Evolutionary conservation across 2,329 filamentous ascomycete genomes (phyloP), one percentile per base, ranked within the genome.

Genomic region (Fusarium vanettenii): DNA sequence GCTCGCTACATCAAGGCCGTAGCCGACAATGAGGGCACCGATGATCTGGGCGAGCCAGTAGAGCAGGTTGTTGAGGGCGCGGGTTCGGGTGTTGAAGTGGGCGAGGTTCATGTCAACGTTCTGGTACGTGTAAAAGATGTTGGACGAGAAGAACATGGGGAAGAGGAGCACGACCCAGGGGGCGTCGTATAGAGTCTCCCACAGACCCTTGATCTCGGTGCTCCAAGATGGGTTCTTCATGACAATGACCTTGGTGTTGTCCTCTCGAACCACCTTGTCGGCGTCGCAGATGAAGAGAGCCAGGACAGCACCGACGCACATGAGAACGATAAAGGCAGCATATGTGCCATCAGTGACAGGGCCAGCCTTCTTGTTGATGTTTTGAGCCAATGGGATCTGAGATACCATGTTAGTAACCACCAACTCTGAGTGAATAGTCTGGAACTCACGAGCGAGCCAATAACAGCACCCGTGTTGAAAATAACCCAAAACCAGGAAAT

Each of bases 401-500:
- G 9, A 29, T 20, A 52, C 7, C 10, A 22, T 52, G 59, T 73
- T 63, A 76, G 56, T 57, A 56, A 33, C 20, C 11, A 22, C 18
- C 5, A 35, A 14, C 18, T 10, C 37, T 4, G 33, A 13, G 37
- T 31, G 8, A 6, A 27, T 16, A 20, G 18, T 60, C 3, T 5
- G 41, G 11, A 39, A 80, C 85, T 78, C 80, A 87, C 85, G 78
- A 92, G 84, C 79, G 92, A 91, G 72, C 95, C 95, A 82, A 98
- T 94, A 71, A 98, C 95, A 78, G 92, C 95, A 77, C 95, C 95
- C 69, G 95, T 84, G 84, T 98, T 98, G 88, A 98, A 98, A 79
- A 98, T 97, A 82, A 95, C 92, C 95, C 95, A 98, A 85, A 98
- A 98, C 86, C 91, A 92, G 70, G 93, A 93, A 82, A 98, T 97